Conservation (phyloP, 192 early-diverging fungal genomes). For the Funneliformis mosseae region DNA sequence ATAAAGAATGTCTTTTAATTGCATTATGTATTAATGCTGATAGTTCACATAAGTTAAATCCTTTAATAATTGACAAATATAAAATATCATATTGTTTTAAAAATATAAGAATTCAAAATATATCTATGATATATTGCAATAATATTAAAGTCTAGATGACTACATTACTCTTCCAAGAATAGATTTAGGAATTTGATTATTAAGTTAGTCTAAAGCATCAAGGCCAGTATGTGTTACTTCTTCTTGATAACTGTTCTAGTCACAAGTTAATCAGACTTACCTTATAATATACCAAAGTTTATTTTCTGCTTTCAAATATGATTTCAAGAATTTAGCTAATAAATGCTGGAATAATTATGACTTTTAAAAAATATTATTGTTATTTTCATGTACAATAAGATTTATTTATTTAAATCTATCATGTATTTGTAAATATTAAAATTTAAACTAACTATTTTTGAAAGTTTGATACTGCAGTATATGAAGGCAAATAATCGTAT, state of each 20-base stretch:
- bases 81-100: background rate
- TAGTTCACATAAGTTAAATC: conserved; percentile 6
- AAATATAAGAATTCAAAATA: conserved; percentile 11
- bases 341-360: too few relatives aligned
- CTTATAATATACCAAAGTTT: too few relatives aligned
- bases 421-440: too few relatives aligned
- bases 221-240: background rate
- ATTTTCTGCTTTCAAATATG: conserved; percentile 1
- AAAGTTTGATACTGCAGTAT: too few relatives aligned
- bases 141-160: too few relatives aligned
- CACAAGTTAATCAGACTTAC: background rate
- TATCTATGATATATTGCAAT: background rate
- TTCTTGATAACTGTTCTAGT: background rate
- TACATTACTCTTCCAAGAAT: too few relatives aligned
- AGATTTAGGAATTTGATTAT: conserved; percentile 6
- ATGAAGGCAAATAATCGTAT: too few relatives aligned
- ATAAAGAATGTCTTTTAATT: too few relatives aligned
- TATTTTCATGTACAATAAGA: too few relatives aligned
- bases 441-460: too few relatives aligned
- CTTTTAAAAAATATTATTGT: too few relatives aligned
- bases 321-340: background rate
- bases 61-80: conserved; percentile 2
- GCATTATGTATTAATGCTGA: conserved; percentile 10
- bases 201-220: background rate
- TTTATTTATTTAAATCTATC: too few relatives aligned